Base-by-base conservation (phyloP, 345 rosid species). In the Firmiana major region DNA sequence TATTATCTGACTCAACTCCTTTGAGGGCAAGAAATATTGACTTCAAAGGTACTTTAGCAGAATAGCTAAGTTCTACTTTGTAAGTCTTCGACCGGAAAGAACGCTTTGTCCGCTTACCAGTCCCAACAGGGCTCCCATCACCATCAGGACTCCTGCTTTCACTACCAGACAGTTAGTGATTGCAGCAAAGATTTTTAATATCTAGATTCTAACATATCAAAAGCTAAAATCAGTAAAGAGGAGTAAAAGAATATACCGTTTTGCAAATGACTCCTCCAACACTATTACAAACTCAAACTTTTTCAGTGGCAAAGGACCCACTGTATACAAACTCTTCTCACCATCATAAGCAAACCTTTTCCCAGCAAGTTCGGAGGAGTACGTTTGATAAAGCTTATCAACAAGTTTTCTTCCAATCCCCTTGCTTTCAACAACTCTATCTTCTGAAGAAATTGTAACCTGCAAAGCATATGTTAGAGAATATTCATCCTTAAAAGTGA, bases 341-440 rank as follows among this genome's bases (percentile, higher is more conserved):
- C 99, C 98, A 85, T 95, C 99, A 79, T 90, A 95, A 19, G 93
- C 96, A 81, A 91, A 82, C 53, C 75, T 81, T 79, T 87, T 95
- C 66, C 86, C 82, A 71, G 76, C 85, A 62, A 93, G 89, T 48
- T 89, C 97, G 53, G 90, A 82, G 45, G 85, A 79, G 83, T 90
- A 95, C 1, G 90, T 91, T 78, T 84, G 87, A 85, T 88, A 88
- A 72, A 93, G 91, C 75, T 77, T 88, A 53, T 91, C 91, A 46
- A 93, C 86, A 49, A 93, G 71, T 80, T 89, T 93, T 82, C 98
- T 88, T 49, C 94, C 87, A 77, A 93, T 86, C 42, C 89, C 87
- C 84, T 88, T 89, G 68, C 90, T 90, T 72, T 90, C 85, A 2
- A 90, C 89, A 77, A 71, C 63, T 75, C 66, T 67, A 45, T 93